Conservation (phyloP, 345 rosid genomes). For the Euphorbia tirucalli region DNA sequence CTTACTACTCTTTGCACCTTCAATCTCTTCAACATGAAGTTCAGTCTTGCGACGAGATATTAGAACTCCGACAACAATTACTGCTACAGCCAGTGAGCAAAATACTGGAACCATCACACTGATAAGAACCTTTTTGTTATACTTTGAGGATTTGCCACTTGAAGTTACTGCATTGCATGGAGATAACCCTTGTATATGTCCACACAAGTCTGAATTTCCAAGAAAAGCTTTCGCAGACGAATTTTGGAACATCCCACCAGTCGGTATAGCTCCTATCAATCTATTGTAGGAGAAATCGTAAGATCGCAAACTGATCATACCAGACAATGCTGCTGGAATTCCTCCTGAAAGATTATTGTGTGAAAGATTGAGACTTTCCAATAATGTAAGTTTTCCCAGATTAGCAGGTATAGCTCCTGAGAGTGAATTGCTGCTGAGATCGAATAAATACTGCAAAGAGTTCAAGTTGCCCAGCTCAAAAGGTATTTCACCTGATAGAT, state of each 20-base stretch:
- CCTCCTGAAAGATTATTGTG: conserved; percentile 50
- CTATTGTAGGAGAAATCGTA: conserved; percentile 58
- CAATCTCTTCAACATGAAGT: conserved; percentile 35
- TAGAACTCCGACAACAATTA: conserved; percentile 13
- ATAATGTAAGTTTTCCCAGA: conserved; percentile 33
- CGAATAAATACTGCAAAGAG: conserved; percentile 39
- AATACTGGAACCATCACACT: conserved; percentile 40
- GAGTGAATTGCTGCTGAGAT: conserved; percentile 65
- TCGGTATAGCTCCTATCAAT: conserved; percentile 51
- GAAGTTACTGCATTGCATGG: conserved; percentile 26
- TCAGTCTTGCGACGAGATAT: conserved; percentile 11
- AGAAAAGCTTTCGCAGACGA: conserved; percentile 36
- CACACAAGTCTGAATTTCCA: conserved; percentile 64
- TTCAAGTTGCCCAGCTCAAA: conserved; percentile 41
- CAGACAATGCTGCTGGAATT: conserved; percentile 47
- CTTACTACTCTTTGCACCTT: not conserved
- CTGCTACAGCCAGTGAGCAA: conserved; percentile 25
- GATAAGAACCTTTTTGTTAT: conserved; percentile 31
- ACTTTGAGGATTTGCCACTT: conserved; percentile 21
- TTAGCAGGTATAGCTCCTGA: conserved; percentile 50
- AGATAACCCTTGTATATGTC: conserved; percentile 40
- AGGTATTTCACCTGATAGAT: conserved; percentile 50
- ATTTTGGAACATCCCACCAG: conserved; percentile 36
- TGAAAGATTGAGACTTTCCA: conserved; percentile 57
- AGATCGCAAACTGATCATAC: conserved; percentile 43